Base-by-base conservation (phyloP, 176 grass and related monocot species). In the Guadua angustifolia region DNA sequence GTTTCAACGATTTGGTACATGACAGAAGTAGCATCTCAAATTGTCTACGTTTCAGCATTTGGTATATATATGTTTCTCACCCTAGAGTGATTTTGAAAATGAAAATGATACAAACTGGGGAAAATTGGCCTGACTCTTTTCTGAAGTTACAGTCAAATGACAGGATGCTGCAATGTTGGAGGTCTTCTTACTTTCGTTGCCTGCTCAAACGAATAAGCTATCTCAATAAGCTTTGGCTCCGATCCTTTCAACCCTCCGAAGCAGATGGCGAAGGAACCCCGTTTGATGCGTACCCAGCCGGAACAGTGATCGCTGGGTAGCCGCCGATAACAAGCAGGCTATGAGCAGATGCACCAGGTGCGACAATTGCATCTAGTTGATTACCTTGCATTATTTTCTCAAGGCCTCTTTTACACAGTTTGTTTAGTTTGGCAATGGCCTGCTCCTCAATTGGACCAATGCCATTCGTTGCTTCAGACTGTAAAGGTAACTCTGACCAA, bases 151-250 rank as follows among this genome's bases (percentile, higher is more conserved):
- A 46, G 45, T 91, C 86, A 84, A 78, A 89, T 24, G 57, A 51
- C 51, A 66, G 29, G 73, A 86, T 81, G 69, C 49, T 58, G 81
- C 73, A 91, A 53, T 9, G 66, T 69, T 14, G 95, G 95, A 61
- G 88, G 87, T 86, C 79, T 86, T 47, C 95, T 81, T 24, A 88
- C 79, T 75, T 40, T 15, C 5, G 90, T 95, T 43, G 79, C 95
- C 67, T 98, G 92, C 72, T 98, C 95, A 66, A 95, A 95, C 11
- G 82, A 88, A 83, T 91, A 95, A 17, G 92, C 78, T 73, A 97
- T 86, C 84, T 95, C 89, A 71, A 95, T 91, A 66, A 98, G 84
- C 67, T 49, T 83, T 9, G 86, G 88, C 72, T 94, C 95, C 21
- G 83, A 95, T 36, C 91, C 95, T 84, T 91, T 90, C 53, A 98